Base-by-base conservation (phyloP, 2,329 filamentous ascomycete species). In the Epichloe bromicola region DNA sequence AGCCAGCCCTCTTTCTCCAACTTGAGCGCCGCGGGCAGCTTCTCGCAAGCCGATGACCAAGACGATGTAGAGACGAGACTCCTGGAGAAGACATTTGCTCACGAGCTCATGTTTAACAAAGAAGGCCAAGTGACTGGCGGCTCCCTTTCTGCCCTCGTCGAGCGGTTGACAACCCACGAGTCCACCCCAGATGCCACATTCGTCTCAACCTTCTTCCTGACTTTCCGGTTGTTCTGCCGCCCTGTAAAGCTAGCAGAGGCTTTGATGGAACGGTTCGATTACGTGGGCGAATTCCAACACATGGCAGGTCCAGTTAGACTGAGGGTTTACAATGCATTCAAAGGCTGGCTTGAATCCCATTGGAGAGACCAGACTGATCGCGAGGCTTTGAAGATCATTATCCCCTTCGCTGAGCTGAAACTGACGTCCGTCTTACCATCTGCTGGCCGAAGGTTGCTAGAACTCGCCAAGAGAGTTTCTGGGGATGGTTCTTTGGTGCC, bases 311-410 rank as follows among this genome's bases (percentile, higher is more conserved):
- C 91, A 0, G 91, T 97, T 20, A 83, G 90, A 48, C 73, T 98
- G 46, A 82, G 93, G 48, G 88, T 97, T 1, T 97, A 94, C 72
- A 97, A 98, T 64, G 84, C 89, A 51, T 88, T 98, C 75, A 98
- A 98, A 68, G 86, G 87, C 41, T 98, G 93, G 93, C 73, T 98
- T 19, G 93, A 97, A 70, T 93, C 86, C 6, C 89, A 98, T 67
- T 98, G 93, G 91, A 82, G 86, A 46, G 81, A 88, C 56, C 81
- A 88, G 53, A 82, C 83, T 11, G 93, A 98, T 63, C 79, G 80
- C 49, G 76, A 80, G 12, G 88, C 90, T 1, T 73, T 98, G 8
- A 73, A 77, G 1, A 72, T 86, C 46, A 94, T 98, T 55, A 74
- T 85, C 36, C 74, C 80, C 1, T 98, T 98, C 66, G 89, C 91